Evolutionary conservation across 805 yeast genomes (phyloP), one percentile per base, ranked within the genome.

Genomic region (Grigorovia humatica): DNA sequence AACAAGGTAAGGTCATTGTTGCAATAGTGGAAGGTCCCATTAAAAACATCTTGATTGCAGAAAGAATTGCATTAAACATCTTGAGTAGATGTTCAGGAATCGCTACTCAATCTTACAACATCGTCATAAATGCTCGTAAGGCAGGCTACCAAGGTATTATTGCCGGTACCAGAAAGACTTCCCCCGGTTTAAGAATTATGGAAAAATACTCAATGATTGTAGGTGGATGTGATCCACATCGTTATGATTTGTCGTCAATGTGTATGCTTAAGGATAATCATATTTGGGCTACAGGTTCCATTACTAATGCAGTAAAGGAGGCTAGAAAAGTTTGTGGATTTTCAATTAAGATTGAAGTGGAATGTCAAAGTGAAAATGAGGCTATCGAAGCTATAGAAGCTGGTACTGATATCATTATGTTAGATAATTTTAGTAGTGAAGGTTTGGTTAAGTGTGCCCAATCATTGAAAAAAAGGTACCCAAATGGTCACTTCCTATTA

Each of bases 101-200:
- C 45, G 96, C 97, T 9, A 85, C 96, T 0, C 81, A 81, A 54
- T 81, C 93, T 0, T 68, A 72, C 49, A 67, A 71, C 30, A 77
- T 90, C 3, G 71, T 81, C 49, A 62, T 69, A 6, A 66, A 79
- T 52, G 96, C 96, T 1, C 76, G 81, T 51, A 69, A 76, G 44
- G 70, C 77, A 4, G 93, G 95, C 0, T 91, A 81, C 64, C 71
- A 71, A 3, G 98, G 98, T 0, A 76, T 83, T 23, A 88, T 90
- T 64, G 97, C 98, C 0, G 98, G 97, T 7, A 90, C 98, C 1
- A 79, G 98, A 64, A 90, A 90, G 70, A 91, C 97, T n/a, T 91
- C 98, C 0, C 98, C 98, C 0, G 98, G 98, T 0, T 76, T 90
- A 55, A 79, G 98, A 62, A 73, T 83, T 44, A 70, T 91, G 52